Base-by-base conservation (phyloP, 2,329 filamentous ascomycete species). In the Colletotrichum graminicola region DNA sequence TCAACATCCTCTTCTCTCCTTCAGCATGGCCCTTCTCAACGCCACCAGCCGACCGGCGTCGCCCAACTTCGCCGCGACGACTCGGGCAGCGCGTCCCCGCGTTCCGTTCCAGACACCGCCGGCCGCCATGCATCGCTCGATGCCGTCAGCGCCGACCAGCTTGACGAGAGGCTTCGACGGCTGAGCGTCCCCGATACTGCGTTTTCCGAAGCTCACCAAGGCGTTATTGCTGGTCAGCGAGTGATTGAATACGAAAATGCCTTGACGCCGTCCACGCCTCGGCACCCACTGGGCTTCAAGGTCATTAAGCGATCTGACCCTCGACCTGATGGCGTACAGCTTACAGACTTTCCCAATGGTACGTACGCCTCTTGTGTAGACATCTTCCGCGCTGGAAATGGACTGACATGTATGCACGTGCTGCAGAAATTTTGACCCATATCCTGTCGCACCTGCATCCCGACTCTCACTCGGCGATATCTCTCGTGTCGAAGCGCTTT, bases 391-490 rank as follows among this genome's bases (percentile, higher is more conserved):
- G 21, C 23, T 32, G 47, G 29, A 56, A 54, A 64, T 63, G 69
- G 39, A 45, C 63, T 62, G 18, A 63, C 41, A 23, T 11, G 10
- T 39, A 18, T 43, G 7, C 56, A 57, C 74, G 21, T 55, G 32
- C 60, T 68, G 45, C 81, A 98, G 96, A 99, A 86, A 91, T 98
- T 68, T 82, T 98, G 80, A 97, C 94, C 14, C 94, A 98, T 77
- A 91, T 97, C 41, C 84, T 98, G 68, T 97, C 96, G 49, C 93
- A 98, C 83, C 86, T 99, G 63, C 92, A 95, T 62, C 94, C 95
- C 12, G 90, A 93, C 73, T 94, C 95, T 32, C 89, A 98, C 76
- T 91, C 92, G 23, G 89, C 92, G 12, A 92, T 97, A 14, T 92
- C 94, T 23, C 87, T 97, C 62, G 94, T 98, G 39, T 98, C 94